Evolutionary conservation across 23 red algal genomes (phyloP).

Genomic region (Rhodosorus marinus): DNA sequence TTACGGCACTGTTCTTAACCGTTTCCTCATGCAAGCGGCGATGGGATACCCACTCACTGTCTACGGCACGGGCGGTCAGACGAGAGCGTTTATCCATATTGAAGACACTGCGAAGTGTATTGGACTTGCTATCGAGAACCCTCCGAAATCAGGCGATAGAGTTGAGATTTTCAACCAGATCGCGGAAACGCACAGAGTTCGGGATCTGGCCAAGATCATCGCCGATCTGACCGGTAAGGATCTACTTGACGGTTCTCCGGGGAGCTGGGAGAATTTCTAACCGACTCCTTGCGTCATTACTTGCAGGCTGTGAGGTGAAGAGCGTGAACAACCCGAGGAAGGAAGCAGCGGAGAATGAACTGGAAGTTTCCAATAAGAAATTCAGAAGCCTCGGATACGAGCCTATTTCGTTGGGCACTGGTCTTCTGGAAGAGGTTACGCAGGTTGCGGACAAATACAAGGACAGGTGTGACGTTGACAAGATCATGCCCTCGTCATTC

Average conservation of each 20-base stretch:
- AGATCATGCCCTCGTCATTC: constrained; percentile 85
- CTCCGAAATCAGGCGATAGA: constrained; percentile 49
- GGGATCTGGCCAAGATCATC: constrained; percentile 76
- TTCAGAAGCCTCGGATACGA: constrained; percentile 65
- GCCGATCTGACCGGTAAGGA: constrained; percentile 63
- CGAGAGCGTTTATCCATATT: constrained; percentile 96
- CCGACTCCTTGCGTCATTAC: too few relatives aligned
- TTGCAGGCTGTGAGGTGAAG: constrained; percentile 34
- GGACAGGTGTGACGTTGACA: constrained; percentile 45
- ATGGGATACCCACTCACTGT: constrained; percentile 78
- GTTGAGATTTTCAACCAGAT: constrained; percentile 98
- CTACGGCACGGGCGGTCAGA: constrained; percentile 99
- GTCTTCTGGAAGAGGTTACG: constrained; percentile 88
- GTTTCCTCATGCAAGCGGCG: constrained; percentile 96
- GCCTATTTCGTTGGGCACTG: constrained; percentile 55
- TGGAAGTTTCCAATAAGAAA: constrained; percentile 87
- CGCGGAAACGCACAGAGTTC: constrained; percentile 86
- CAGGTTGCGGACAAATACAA: constrained; percentile 72
- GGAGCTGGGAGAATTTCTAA: too few relatives aligned
- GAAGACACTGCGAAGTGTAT: constrained; percentile 86
- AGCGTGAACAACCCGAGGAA: constrained; percentile 83
- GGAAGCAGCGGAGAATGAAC: constrained; percentile 91
- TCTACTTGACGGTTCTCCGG: too few relatives aligned
- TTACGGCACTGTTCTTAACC: constrained; percentile 96
- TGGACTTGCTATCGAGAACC: constrained; percentile 72